Conservation (phyloP, 129 eudicot species). For the Ambrosia trifida region DNA sequence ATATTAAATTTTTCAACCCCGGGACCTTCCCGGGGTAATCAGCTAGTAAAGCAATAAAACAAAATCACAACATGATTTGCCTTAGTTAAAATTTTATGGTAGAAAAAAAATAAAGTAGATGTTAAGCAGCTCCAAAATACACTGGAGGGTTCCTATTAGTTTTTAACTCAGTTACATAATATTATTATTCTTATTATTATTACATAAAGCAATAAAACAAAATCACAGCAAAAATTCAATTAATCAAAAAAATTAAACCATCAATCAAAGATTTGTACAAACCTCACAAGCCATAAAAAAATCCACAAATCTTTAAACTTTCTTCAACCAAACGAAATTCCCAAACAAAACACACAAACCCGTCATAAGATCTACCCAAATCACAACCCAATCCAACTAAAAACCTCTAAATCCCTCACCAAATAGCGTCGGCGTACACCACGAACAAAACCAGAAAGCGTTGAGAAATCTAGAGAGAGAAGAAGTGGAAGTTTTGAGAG, state of each 20-base stretch:
- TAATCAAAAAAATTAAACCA: not conserved
- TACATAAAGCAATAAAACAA: not conserved
- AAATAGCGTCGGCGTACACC: constrained; percentile 9
- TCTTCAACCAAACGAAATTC: constrained; percentile 11
- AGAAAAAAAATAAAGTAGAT: too few species aligned
- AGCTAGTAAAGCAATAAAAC: too few species aligned
- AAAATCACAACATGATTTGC: too few species aligned
- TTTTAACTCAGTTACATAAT: not conserved
- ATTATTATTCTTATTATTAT: not conserved
- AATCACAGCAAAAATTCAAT: not conserved
- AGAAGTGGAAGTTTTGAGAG: too few species aligned
- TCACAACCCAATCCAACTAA: constrained; percentile 22
- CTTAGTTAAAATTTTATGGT: too few species aligned
- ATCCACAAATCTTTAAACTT: constrained; percentile 20
- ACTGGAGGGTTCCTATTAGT: too few species aligned
- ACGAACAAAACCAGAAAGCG: constrained; percentile 13
- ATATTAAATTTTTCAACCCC: too few species aligned
- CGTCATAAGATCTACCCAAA: constrained; percentile 38
- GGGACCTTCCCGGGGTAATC: too few species aligned
- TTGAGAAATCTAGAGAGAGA: constrained; percentile 12
- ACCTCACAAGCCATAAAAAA: constrained; percentile 59
- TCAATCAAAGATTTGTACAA: constrained; percentile 13
- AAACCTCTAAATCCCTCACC: constrained; percentile 20
- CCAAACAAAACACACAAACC: constrained; percentile 14
- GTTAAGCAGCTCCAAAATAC: too few species aligned